These are phyloP conservation scores for Torulaspora delbrueckii DNA, from an alignment of 805 yeast species.

Conservation along the genomic window DNA sequence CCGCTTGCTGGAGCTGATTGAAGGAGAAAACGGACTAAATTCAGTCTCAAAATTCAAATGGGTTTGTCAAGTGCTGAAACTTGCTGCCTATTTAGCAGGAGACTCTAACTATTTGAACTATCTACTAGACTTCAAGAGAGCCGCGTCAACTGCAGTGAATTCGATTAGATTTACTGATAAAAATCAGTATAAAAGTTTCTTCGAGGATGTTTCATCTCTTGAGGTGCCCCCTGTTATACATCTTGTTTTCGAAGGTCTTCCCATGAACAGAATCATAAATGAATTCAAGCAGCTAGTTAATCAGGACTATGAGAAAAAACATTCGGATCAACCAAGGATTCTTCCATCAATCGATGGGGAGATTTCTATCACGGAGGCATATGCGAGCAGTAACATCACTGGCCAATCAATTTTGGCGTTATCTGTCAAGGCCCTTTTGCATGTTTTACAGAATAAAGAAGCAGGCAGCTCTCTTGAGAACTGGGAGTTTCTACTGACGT, in stretches of 20 bases:
- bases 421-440: constrained; percentile 6
- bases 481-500: constrained; percentile 5
- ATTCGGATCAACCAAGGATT: neutral
- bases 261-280: constrained; percentile 1
- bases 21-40: constrained; percentile 1
- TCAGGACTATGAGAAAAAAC: neutral
- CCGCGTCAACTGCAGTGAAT: constrained; percentile 1
- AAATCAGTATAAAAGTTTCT: constrained; percentile 1
- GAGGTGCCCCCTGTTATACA: constrained; percentile 4
- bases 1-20: constrained; percentile 13
- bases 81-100: constrained; percentile 13
- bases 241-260: constrained; percentile 8
- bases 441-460: constrained; percentile 2
- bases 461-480: neutral
- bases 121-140: constrained; percentile 11
- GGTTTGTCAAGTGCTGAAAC: constrained; percentile 16
- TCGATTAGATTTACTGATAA: constrained; percentile 1
- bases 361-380: neutral
- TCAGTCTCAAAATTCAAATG: constrained; percentile 9
- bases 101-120: constrained; percentile 13
- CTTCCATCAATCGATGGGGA: constrained; percentile 2
- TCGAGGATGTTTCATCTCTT: constrained; percentile 4
- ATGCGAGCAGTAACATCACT: neutral
- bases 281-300: constrained; percentile 1
- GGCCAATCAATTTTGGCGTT: neutral